Evolutionary conservation across 1,139 yeast genomes (phyloP).

Genomic region (Diutina neorugosa): DNA sequence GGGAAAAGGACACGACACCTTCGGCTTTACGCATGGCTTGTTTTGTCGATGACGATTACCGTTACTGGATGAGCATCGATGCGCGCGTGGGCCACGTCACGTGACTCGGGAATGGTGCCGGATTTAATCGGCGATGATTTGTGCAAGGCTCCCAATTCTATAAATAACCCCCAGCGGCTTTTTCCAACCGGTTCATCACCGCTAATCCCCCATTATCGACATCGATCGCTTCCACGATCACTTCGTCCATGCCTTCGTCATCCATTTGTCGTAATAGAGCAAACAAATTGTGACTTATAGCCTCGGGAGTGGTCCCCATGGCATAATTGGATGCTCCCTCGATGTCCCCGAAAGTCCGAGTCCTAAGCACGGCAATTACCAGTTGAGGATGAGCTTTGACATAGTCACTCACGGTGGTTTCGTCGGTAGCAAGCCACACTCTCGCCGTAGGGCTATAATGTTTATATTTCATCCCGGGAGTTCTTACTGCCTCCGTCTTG

Average conservation of each 20-base stretch:
- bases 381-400: background rate
- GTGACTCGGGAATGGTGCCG: no score
- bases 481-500: conserved; percentile 59
- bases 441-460: conserved; percentile 89
- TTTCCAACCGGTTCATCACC: conserved; percentile 78
- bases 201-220: conserved; percentile 79
- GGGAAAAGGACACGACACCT: no score
- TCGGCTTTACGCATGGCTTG: no score
- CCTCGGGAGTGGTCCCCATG: conserved; percentile 47
- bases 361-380: background rate
- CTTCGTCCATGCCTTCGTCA: conserved; percentile 44
- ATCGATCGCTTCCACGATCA: conserved; percentile 64
- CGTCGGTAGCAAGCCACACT: conserved; percentile 37
- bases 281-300: conserved; percentile 67
- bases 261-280: conserved; percentile 63
- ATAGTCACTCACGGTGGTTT: background rate
- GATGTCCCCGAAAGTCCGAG: background rate
- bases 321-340: background rate
- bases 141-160: conserved; percentile 24
- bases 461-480: conserved; percentile 97
- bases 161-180: conserved; percentile 47
- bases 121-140: no score
- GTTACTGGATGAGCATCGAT: no score
- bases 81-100: no score
- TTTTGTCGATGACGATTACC: no score